A percentile compares a stretch with the other conserved stretches of the same genome.
Evolutionary conservation across 1,139 yeast species (phyloP).

Genomic region (Sugiyamaella pinicola): DNA sequence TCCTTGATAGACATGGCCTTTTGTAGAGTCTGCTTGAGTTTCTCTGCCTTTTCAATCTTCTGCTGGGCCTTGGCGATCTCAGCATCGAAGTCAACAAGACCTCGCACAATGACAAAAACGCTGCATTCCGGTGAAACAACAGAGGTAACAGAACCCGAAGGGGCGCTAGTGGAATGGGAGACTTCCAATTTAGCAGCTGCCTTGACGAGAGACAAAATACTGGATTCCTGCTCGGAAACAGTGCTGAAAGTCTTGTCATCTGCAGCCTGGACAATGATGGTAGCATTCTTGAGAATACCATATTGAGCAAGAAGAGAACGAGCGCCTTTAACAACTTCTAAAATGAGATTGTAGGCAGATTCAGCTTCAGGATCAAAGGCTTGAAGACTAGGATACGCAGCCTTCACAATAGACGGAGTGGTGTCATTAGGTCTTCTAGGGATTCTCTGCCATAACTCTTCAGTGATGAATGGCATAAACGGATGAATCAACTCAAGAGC

Average conservation of each 20-base stretch:
- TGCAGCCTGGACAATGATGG: conserved; percentile 73
- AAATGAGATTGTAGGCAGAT: conserved; percentile 75
- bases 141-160: conserved; percentile 87
- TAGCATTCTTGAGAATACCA: conserved; percentile 83
- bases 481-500: conserved; percentile 94
- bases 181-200: conserved; percentile 77
- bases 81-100: conserved; percentile 88
- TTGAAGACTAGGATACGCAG: conserved; percentile 69
- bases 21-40: conserved; percentile 53
- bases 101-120: conserved; percentile 90
- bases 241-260: conserved; percentile 53
- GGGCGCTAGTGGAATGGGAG: conserved; percentile 53
- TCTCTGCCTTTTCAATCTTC: conserved; percentile 63
- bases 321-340: conserved; percentile 87
- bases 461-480: conserved; percentile 96
- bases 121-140: conserved; percentile 78
- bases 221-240: conserved; percentile 70
- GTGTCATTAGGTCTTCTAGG: conserved; percentile 81
- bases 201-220: conserved; percentile 87
- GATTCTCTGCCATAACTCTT: conserved; percentile 98
- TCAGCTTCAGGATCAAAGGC: conserved; percentile 67
- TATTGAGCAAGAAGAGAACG: conserved; percentile 91
- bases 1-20: conserved; percentile 73
- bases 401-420: conserved; percentile 72
- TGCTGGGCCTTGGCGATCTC: conserved; percentile 82